Conservation (phyloP, 192 early-diverging fungal species). For the Spizellomyces punctatus region DNA sequence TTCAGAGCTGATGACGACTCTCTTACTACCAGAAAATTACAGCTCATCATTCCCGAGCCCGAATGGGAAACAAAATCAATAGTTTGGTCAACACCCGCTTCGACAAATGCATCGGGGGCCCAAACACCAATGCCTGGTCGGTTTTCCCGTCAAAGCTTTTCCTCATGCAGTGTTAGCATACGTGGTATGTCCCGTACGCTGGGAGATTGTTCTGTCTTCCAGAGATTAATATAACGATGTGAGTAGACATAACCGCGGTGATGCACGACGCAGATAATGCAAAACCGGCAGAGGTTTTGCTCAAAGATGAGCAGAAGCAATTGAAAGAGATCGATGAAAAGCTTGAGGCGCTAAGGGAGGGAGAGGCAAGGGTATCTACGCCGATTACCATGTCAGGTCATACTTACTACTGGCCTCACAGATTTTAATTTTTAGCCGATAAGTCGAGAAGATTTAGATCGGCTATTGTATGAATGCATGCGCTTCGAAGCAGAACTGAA, state of each 20-base stretch:
- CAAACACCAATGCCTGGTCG: conserved; percentile 19
- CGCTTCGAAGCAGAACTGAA: conserved; percentile 1
- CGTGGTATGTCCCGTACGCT: background rate
- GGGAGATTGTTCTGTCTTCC: background rate
- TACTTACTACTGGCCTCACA: background rate
- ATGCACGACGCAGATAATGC: conserved; percentile 7
- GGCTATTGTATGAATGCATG: conserved; percentile 21
- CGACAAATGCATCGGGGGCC: conserved; percentile 8
- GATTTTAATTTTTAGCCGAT: conserved; percentile 11
- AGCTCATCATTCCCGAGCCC: conserved; percentile 32
- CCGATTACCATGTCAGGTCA: background rate
- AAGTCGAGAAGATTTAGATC: conserved; percentile 8
- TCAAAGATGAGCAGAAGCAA: conserved; percentile 11
- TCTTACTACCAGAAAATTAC: conserved; percentile 24
- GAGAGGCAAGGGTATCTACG: conserved; percentile 5
- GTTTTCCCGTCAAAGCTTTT: background rate
- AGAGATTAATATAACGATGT: background rate
- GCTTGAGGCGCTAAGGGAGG: conserved; percentile 11
- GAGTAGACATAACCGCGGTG: conserved; percentile 27
- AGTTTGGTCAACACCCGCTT: conserved; percentile 16
- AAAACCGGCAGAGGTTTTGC: conserved; percentile 8
- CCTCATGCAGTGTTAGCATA: background rate
- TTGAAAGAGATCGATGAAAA: conserved; percentile 16
- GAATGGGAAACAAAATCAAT: conserved; percentile 38
- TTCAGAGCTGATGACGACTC: background rate